A percentile compares a stretch with the other conserved stretches of the same genome.
Conservation (phyloP, 2,329 filamentous ascomycete genomes). For the Septoria linicola region DNA sequence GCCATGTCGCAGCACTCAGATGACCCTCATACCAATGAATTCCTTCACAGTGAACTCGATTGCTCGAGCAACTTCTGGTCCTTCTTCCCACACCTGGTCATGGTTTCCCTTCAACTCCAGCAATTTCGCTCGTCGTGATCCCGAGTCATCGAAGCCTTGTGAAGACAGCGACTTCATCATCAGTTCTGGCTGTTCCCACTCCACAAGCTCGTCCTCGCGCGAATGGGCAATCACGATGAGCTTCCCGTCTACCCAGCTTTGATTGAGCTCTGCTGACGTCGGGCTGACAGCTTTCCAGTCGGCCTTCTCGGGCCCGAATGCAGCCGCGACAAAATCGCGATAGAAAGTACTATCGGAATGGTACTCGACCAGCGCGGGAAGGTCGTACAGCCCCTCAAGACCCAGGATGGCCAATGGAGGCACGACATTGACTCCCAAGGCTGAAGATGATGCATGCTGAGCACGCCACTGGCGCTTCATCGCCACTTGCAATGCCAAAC, state of each 20-base stretch:
- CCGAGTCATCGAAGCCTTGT: slow-evolving; percentile 41
- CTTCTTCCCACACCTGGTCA: slow-evolving; percentile 63
- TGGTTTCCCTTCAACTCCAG: slow-evolving; percentile 58
- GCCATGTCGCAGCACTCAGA: not conserved
- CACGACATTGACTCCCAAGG: slow-evolving; percentile 30
- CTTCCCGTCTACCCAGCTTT: slow-evolving; percentile 43
- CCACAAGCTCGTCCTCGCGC: slow-evolving; percentile 50
- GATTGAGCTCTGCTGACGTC: slow-evolving; percentile 45
- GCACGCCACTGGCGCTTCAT: slow-evolving; percentile 45
- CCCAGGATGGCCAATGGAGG: slow-evolving; percentile 57
- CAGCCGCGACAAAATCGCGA: slow-evolving; percentile 55
- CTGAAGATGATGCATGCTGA: slow-evolving; percentile 32
- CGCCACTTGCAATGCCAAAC: slow-evolving; percentile 61
- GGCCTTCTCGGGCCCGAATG: slow-evolving; percentile 56
- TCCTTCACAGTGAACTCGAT: slow-evolving; percentile 31
- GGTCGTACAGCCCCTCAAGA: slow-evolving; percentile 66
- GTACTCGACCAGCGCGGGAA: slow-evolving; percentile 53
- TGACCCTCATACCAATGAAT: slow-evolving; percentile 14
- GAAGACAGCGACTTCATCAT: slow-evolving; percentile 54
- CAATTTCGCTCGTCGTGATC: slow-evolving; percentile 39
- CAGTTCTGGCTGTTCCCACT: slow-evolving; percentile 57
- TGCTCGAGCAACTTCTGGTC: slow-evolving; percentile 54
- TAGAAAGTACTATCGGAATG: slow-evolving; percentile 54
- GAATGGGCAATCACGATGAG: slow-evolving; percentile 49
- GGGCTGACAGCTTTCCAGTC: slow-evolving; percentile 60